phyloP scores from a whole-genome alignment of 192 early-diverging fungal species.

The Radiomyces spectabilis region DNA sequence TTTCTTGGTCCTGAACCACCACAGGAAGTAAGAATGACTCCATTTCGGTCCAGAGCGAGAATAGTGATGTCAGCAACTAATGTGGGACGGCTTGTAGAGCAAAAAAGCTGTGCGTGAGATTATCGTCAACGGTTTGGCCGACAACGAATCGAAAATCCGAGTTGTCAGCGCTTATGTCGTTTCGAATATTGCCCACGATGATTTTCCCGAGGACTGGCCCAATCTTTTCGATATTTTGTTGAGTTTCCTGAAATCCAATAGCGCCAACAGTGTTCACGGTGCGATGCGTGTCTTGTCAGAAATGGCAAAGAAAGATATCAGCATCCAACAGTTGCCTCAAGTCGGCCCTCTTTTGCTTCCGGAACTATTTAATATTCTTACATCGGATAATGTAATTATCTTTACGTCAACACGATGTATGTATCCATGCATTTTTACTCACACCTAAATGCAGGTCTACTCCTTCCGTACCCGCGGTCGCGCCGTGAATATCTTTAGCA shows the following conservation, averaged over 20 bases:
- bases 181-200: slow-evolving; percentile 83
- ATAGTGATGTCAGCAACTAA: no score
- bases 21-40: slow-evolving; percentile 45
- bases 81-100: slow-evolving; percentile 42
- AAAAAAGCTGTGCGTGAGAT: slow-evolving; percentile 50
- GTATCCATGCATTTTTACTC: no score
- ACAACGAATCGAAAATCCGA: slow-evolving; percentile 53
- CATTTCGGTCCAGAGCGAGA: no score
- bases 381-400: slow-evolving; percentile 41
- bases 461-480: slow-evolving; percentile 61
- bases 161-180: slow-evolving; percentile 70
- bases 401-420: neutral
- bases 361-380: slow-evolving; percentile 75
- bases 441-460: slow-evolving; percentile 52
- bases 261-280: slow-evolving; percentile 72
- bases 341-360: slow-evolving; percentile 77
- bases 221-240: slow-evolving; percentile 76
- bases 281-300: slow-evolving; percentile 82
- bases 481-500: slow-evolving; percentile 74
- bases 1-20: slow-evolving; percentile 52
- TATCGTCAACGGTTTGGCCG: slow-evolving; percentile 51
- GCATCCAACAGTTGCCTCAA: slow-evolving; percentile 78
- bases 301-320: slow-evolving; percentile 80
- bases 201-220: slow-evolving; percentile 94
- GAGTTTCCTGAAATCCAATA: slow-evolving; percentile 52